Base-by-base conservation (phyloP, 768 basidiomycete species). In the Sistotremastrum suecicum region DNA sequence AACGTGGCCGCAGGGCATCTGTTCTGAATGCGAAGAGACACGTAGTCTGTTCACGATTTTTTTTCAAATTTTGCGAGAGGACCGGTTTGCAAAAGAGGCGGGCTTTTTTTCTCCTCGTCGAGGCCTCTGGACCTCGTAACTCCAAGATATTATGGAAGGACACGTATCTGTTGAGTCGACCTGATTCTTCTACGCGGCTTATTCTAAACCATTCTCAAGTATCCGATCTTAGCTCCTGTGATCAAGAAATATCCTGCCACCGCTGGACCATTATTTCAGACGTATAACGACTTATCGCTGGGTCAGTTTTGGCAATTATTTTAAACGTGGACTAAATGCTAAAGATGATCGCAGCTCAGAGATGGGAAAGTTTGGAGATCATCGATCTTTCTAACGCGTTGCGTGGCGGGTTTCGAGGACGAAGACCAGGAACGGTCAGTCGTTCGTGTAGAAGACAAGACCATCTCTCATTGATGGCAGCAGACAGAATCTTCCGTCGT, bases 241-340 rank as follows among this genome's bases (percentile, higher is more conserved):
- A 50, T 80, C 29, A 49, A 54, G 7, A 82, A 77, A 57, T 86
- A 86, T 53, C 83, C 83, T 34, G 66, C 59, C 29, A 61, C 69
- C 10, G 75, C 77, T 3, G 70, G 77, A 8, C 66, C 71, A 28
- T 60, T 86, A 6, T 83, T 85, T 56, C 83, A 86, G 58, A 69
- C 78, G 1, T 85, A 80, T 63, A 86, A 86, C 56, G 83, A 88
- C 48, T 60, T 87, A 32, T 58, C 72, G 5, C 72, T 75, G 20
- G 74, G 84, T 81, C 43, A 44, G 62, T 48, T 12, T 20, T 49
- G 39, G 38, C 29, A 36, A 45, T 34, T 50, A 29, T 33, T 49
- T 43, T 28, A 49, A 34, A 28, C 32, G 7, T 36, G 5, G 43
- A 42, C 20, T 20, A 43, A 29, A 28, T 7, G n/a, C 11, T 12